Evolutionary conservation across 495 filamentous ascomycete genomes (phyloP), one percentile per base, ranked within the genome.

Genomic region (Penicillium mononematosum): DNA sequence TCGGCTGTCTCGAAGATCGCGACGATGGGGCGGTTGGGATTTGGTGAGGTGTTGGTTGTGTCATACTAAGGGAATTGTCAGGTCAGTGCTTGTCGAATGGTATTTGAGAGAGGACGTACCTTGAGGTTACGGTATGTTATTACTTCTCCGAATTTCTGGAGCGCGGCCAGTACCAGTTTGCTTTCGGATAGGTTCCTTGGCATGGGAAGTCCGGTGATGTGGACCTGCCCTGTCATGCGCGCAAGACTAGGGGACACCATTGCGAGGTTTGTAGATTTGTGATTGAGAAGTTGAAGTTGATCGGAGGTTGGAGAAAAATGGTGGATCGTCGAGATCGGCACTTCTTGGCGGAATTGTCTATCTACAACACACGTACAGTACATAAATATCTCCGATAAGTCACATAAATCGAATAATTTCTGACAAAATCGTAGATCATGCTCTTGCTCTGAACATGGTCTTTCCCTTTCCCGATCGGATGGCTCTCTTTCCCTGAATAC

Each of bases 91-190:
- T 16, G 16, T 17, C 12, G 49, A n/a, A 16, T 32, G 20, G 38
- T n/a, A 9, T 16, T 45, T 43, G 34, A 1, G 31, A 34, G 42
- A 27, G 3, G 7, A 7, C 32, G 11, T 75, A 91, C 89, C 63
- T 82, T 80, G 19, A 91, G 74, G 61, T 82, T 85, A 69, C 85
- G 83, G 74, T 90, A 97, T 58, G 85, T 84, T 22, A 84, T 81
- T 9, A 97, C 82, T 49, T 91, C 83, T 50, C 90, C 91, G 69
- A 88, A 88, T 64, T 81, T 81, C 68, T 91, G 85, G 24, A 97
- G 73, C 22, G 87, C 81, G 36, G 80, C 77, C 24, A 95, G 77
- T 31, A 97, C 76, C 29, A 85, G 80, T 49, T 86, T 84, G 45
- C 87, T 87, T 64, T 96, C 89, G 22, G 75, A 65, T n/a, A 96